A percentile compares a stretch with the other conserved stretches of the same genome.
phyloP scores from a whole-genome alignment of 192 early-diverging fungal genomes.

The Paraglomus brasilianum region DNA sequence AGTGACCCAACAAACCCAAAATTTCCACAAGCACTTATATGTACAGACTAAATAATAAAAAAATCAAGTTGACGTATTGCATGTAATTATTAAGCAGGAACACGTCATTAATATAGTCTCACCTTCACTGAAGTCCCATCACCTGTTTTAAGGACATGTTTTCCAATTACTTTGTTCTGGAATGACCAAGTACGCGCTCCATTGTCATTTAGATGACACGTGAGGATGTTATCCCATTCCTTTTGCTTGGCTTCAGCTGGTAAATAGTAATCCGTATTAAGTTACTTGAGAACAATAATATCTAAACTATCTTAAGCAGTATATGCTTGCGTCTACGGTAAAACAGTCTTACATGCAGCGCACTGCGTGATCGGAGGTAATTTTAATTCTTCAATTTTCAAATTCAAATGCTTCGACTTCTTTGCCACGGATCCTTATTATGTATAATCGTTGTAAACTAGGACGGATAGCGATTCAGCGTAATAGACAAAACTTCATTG shows the following conservation, averaged over 20 bases:
- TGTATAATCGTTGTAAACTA: neutral
- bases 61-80: conserved; percentile 8
- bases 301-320: too few species aligned
- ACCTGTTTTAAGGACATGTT: conserved; percentile 59
- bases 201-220: conserved; percentile 77
- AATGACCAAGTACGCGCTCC: conserved; percentile 81
- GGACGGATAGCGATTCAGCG: neutral
- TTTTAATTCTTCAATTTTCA: conserved; percentile 65
- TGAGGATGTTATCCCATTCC: conserved; percentile 92
- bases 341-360: conserved; percentile 52
- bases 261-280: conserved; percentile 7
- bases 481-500: too few species aligned
- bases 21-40: conserved; percentile 88
- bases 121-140: conserved; percentile 65
- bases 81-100: neutral
- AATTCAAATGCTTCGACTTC: conserved; percentile 61
- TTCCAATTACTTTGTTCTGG: conserved; percentile 73
- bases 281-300: too few species aligned
- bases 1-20: conserved; percentile 86
- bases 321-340: too few species aligned
- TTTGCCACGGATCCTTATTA: conserved; percentile 56
- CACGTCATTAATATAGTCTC: neutral
- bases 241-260: conserved; percentile 57
- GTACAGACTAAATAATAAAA: conserved; percentile 46
- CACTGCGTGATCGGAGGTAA: conserved; percentile 76